Evolutionary conservation across 2,329 filamentous ascomycete genomes (phyloP), one percentile per base, ranked within the genome.

Genomic region (Aspergillus versicolor): DNA sequence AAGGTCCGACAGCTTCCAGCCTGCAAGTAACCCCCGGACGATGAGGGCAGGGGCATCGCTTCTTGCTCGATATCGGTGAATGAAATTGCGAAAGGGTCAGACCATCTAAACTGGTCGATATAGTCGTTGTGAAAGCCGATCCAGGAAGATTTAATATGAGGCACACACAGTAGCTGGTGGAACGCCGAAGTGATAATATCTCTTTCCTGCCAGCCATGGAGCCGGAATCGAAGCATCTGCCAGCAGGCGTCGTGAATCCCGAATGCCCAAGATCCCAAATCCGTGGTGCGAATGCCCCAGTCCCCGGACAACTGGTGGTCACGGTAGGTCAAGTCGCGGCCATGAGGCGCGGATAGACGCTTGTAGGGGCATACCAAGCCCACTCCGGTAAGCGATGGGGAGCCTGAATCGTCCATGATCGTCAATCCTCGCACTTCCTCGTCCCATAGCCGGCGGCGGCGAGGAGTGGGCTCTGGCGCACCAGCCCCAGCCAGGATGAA

Each of bases 101-200:
- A 21, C 21, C 21, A 21, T 21, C 21, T 21, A 21, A 4, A 21
- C 21, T 21, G 21, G 21, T 21, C 21, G 21, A 1, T 3, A 24
- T 63, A 60, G 21, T 58, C 54, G 45, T 61, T 57, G 3, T 57
- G 60, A 44, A 62, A 56, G 11, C 56, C 30, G 44, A 61, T 57
- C 3, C 50, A 12, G 15, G 57, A 54, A n/a, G 2, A 4, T 12
- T 51, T n/a, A 15, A 34, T 13, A 9, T 40, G 54, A 17, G 61
- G 58, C 3, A 44, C 59, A 32, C 54, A 58, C 21, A 56, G 56
- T 2, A 62, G 57, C 32, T 52, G 56, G 11, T 49, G 15, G 42
- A 59, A 62, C 13, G 62, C 45, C 2, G 53, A 57, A 4, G 30
- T 8, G 2, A 44, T 45, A 42, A 62, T 48, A 3, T 24, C 17